Base-by-base conservation (phyloP, 257 asterid genomes). In the Nicotiana benthamiana region DNA sequence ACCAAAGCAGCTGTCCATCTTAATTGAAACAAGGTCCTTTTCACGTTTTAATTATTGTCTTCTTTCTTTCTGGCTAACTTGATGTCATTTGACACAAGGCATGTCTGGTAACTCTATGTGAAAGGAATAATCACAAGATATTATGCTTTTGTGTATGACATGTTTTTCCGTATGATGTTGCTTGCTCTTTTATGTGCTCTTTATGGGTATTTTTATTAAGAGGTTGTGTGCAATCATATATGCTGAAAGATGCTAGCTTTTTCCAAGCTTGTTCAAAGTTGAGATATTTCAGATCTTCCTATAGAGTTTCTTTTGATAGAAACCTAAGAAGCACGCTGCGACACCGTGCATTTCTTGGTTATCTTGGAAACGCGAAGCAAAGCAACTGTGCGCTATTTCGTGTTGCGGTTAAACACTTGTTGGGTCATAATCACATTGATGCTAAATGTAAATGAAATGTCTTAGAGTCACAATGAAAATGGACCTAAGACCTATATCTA, bases 11-110 rank as follows among this genome's bases (percentile, higher is more conserved):
- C 81, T 91, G 76, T 84, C 92, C 77, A 32, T 88, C 79, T 80
- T 96, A 86, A 89, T 86, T 76, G 93, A 94, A 82, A 94, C 91
- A 61, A 94, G 99, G 99, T 95, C 80, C 77, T 76, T 65, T 36
- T 77, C 5, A 46, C 36, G 13, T 46, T 48, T 72, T 72, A 48
- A 46, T 48, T 13, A 22, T 72, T 46, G 43, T 43, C 36, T 70
- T 70, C 77, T 43, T 72, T 72, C 22, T 24, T 46, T 72, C 60
- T 72, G 78, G 60, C 78, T 24, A 22, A 46, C 24, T 46, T 15
- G 78, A 72, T 72, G 26, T 43, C 77, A 46, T 46, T 6, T 72
- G 43, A 46, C 60, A 15, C 60, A 3, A 22, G 24, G 40, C 60
- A 3, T 72, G 60, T 26, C 40, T 1, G 3, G 60, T 46, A 72